A percentile compares a stretch with the other conserved stretches of the same genome.
phyloP scores from a whole-genome alignment of 2,329 filamentous ascomycete species.

The Cryphonectria naterciae region DNA sequence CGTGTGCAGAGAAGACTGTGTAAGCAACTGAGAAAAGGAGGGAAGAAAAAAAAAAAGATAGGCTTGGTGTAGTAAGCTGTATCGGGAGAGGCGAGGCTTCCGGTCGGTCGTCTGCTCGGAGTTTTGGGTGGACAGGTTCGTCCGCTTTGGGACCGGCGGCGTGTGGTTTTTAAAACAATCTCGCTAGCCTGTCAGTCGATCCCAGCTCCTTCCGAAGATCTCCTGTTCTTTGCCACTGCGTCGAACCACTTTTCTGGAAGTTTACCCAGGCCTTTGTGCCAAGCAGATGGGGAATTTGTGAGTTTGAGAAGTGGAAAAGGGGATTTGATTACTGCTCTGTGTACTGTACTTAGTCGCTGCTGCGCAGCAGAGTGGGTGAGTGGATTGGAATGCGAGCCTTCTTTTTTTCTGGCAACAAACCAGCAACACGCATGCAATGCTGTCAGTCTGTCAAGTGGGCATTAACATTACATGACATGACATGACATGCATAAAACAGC shows the following conservation, averaged over 20 bases:
- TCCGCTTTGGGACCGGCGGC: constrained; percentile 16
- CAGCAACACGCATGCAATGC: background rate
- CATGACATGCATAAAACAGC: background rate
- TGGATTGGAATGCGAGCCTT: background rate
- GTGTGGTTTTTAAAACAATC: constrained; percentile 25
- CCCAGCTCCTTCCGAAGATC: constrained; percentile 27
- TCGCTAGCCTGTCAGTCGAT: constrained; percentile 26
- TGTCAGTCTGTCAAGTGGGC: background rate
- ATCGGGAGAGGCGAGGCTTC: constrained; percentile 6
- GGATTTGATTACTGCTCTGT: background rate
- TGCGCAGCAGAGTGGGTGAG: background rate
- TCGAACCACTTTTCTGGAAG: constrained; percentile 27
- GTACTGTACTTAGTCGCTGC: background rate
- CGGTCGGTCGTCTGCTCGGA: constrained; percentile 8
- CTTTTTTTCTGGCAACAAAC: background rate
- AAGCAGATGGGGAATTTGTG: background rate
- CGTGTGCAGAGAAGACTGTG: background rate
- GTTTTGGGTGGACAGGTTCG: constrained; percentile 10
- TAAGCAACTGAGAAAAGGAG: background rate
- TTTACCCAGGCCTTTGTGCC: background rate
- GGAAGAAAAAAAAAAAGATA: background rate
- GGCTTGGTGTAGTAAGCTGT: constrained; percentile 4
- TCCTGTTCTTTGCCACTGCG: constrained; percentile 30
- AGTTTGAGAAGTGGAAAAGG: background rate
- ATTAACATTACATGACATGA: background rate